A percentile compares a stretch with the other conserved stretches of the same genome.
These are phyloP conservation scores for Dovyalis caffra DNA, from an alignment of 345 rosid species.

Conservation along the genomic window DNA sequence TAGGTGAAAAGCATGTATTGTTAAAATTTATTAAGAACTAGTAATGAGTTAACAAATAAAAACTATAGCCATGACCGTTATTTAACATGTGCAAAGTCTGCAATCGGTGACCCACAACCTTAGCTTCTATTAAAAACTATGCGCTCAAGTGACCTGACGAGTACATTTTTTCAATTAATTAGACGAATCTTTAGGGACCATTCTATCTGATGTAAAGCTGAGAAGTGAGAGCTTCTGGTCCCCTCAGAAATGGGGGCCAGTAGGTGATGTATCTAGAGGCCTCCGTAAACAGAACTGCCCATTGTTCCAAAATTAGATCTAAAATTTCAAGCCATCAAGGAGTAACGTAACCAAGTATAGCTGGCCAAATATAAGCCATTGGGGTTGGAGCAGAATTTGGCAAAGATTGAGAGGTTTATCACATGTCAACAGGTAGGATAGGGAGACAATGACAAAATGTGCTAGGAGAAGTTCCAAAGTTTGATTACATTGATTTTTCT, in stretches of 20 bases:
- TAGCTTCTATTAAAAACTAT: too few relatives aligned
- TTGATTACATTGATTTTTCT: constrained; percentile 9
- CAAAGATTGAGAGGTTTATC: constrained; percentile 18
- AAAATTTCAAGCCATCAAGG: constrained; percentile 14
- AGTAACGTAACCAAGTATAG: constrained; percentile 8
- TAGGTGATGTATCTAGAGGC: constrained; percentile 15
- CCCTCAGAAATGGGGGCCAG: constrained; percentile 34
- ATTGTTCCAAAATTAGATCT: neutral
- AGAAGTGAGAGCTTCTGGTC: constrained; percentile 25
- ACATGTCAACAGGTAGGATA: constrained; percentile 39
- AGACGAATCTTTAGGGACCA: neutral
- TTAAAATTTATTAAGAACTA: too few relatives aligned
- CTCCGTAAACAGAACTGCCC: constrained; percentile 11
- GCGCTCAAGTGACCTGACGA: neutral
- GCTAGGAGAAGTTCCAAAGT: constrained; percentile 44
- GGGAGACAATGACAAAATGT: constrained; percentile 57
- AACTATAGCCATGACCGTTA: too few relatives aligned
- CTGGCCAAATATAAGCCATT: constrained; percentile 29
- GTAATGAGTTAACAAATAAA: too few relatives aligned
- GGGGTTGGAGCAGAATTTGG: constrained; percentile 11
- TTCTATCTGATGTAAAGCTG: neutral
- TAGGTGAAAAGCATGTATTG: too few relatives aligned
- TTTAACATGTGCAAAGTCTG: too few relatives aligned
- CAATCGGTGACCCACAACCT: too few relatives aligned
- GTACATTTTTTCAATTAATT: too few relatives aligned